Conservation (phyloP, 306 rosid genomes). For the Biancaea sappan region DNA sequence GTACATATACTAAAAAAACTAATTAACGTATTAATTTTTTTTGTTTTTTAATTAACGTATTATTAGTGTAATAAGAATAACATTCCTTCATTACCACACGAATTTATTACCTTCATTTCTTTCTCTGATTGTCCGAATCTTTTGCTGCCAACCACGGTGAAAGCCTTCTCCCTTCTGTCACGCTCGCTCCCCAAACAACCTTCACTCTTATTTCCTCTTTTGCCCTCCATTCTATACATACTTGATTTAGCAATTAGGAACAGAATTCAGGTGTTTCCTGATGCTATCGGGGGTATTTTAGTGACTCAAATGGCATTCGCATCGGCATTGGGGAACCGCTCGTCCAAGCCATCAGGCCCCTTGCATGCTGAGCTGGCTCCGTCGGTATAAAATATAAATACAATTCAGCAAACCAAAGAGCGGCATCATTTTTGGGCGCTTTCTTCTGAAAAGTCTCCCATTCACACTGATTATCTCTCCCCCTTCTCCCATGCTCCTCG, state of each 20-base stretch:
- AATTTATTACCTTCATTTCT: no score
- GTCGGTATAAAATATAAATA: slow-evolving; percentile 4
- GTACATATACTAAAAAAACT: no score
- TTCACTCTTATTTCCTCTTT: neutral
- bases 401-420: neutral
- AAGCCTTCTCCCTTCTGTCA: no score
- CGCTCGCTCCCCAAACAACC: no score
- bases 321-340: neutral
- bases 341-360: slow-evolving; percentile 9
- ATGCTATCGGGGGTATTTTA: neutral
- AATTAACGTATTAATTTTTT: no score
- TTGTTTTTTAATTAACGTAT: no score
- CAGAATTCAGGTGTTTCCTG: no score
- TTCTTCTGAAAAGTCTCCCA: no score
- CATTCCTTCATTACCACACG: no score
- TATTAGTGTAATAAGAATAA: no score
- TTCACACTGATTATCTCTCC: neutral
- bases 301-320: neutral
- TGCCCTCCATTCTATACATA: neutral
- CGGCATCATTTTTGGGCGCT: neutral
- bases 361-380: slow-evolving; percentile 6
- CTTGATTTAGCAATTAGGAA: no score
- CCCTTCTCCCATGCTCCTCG: neutral
- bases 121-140: neutral
- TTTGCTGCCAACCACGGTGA: neutral